Conservation (phyloP, 2,329 filamentous ascomycete genomes). For the Curvularia sp. region DNA sequence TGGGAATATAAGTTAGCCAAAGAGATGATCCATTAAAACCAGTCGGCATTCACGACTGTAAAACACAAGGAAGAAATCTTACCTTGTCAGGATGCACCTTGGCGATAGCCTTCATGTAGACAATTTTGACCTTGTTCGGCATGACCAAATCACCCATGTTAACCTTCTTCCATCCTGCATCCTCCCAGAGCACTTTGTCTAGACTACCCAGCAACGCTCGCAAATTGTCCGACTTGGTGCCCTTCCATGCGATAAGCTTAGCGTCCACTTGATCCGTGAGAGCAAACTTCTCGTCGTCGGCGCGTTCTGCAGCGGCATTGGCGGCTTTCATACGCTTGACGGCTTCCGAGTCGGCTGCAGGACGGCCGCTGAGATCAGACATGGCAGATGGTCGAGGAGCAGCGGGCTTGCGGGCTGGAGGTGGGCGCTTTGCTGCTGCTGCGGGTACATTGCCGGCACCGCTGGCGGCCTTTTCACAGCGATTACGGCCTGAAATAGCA, state of each 20-base stretch:
- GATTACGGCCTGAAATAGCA: conserved; percentile 82
- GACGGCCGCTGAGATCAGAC: conserved; percentile 48
- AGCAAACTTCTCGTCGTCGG: conserved; percentile 92
- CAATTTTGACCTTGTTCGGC: conserved; percentile 93
- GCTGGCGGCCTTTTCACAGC: conserved; percentile 84
- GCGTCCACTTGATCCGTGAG: conserved; percentile 86
- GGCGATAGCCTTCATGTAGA: conserved; percentile 98
- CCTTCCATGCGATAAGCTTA: conserved; percentile 79
- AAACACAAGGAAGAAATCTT: conserved; percentile 33
- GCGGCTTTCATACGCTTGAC: conserved; percentile 83
- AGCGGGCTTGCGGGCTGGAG: conserved; percentile 39
- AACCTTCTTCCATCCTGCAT: conserved; percentile 95
- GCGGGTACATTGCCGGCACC: conserved; percentile 30
- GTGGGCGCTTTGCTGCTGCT: conserved; percentile 32
- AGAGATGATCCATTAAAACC: not conserved
- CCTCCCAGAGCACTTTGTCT: conserved; percentile 89
- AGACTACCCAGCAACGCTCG: conserved; percentile 85
- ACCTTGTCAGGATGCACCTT: conserved; percentile 99
- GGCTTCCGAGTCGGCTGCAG: conserved; percentile 70
- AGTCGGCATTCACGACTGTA: no score
- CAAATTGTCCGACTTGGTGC: conserved; percentile 91
- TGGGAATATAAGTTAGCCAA: not conserved
- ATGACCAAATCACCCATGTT: conserved; percentile 92
- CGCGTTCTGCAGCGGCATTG: conserved; percentile 82
- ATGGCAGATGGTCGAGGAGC: conserved; percentile 52